Evolutionary conservation across 129 eudicot species (phyloP).

Genomic region (Erigeron canadensis): DNA sequence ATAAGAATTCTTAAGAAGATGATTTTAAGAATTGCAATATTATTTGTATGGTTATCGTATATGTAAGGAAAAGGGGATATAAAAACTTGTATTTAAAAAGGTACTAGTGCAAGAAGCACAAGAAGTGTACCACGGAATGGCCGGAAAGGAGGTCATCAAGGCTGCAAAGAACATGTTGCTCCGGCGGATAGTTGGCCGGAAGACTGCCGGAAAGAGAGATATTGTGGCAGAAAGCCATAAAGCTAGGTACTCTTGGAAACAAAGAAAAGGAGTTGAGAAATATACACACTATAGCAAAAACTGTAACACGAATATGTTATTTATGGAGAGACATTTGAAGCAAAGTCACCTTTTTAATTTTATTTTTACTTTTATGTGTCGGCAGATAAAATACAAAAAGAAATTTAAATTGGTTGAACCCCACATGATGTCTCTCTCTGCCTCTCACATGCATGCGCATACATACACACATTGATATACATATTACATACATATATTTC

Average conservation of each 20-base stretch:
- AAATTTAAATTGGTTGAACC: slow-evolving; percentile 19
- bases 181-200: slow-evolving; percentile 37
- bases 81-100: background rate
- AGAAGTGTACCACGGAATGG: slow-evolving; percentile 35
- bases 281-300: background rate
- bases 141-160: slow-evolving; percentile 54
- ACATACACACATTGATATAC: background rate
- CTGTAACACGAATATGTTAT: slow-evolving; percentile 22
- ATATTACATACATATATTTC: too few relatives aligned
- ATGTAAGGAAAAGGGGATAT: background rate
- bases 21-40: too few relatives aligned
- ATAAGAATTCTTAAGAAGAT: too few relatives aligned
- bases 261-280: background rate
- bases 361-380: slow-evolving; percentile 29
- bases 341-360: background rate
- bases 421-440: slow-evolving; percentile 33
- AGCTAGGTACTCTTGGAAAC: background rate
- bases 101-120: background rate
- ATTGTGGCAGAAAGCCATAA: slow-evolving; percentile 49
- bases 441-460: slow-evolving; percentile 4
- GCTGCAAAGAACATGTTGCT: slow-evolving; percentile 40
- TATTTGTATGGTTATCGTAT: background rate
- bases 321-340: slow-evolving; percentile 24
- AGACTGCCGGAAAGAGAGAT: slow-evolving; percentile 34
- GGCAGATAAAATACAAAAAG: slow-evolving; percentile 38